Evolutionary conservation across 768 basidiomycete species (phyloP).

Genomic region (Leccinum imitatum): DNA sequence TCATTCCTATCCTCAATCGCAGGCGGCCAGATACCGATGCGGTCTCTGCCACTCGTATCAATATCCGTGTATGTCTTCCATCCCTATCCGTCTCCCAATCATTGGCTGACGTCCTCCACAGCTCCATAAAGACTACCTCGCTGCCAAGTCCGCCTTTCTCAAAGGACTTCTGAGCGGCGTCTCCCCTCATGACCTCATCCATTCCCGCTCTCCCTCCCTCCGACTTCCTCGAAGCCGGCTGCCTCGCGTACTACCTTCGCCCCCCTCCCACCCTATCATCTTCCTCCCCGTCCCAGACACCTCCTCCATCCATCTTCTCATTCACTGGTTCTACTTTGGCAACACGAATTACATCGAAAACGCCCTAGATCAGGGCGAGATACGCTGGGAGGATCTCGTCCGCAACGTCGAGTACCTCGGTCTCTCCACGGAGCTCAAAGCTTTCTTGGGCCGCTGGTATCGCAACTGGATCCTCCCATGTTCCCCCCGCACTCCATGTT

Average conservation of each 20-base stretch:
- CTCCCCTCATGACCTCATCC: slow-evolving; percentile 58
- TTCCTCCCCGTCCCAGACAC: slow-evolving; percentile 77
- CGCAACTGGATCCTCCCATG: slow-evolving; percentile 54
- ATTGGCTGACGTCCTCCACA: slow-evolving; percentile 29
- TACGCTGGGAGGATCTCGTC: slow-evolving; percentile 85
- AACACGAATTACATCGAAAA: slow-evolving; percentile 62
- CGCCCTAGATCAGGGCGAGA: slow-evolving; percentile 58
- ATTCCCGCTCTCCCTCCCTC: slow-evolving; percentile 15
- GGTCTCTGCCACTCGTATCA: slow-evolving; percentile 54
- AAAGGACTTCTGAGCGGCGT: slow-evolving; percentile 69
- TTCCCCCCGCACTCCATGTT: slow-evolving; percentile 26
- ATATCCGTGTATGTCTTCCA: slow-evolving; percentile 53
- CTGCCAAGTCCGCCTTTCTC: slow-evolving; percentile 77
- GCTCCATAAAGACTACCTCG: slow-evolving; percentile 81
- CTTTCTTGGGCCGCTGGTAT: slow-evolving; percentile 77
- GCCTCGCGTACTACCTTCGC: slow-evolving; percentile 67
- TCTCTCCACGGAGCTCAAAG: slow-evolving; percentile 71
- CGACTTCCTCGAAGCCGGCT: slow-evolving; percentile 47
- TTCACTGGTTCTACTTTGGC: slow-evolving; percentile 86
- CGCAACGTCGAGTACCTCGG: slow-evolving; percentile 89
- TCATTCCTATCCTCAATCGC: slow-evolving; percentile 48
- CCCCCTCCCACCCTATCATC: slow-evolving; percentile 62
- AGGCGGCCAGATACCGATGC: slow-evolving; percentile 31
- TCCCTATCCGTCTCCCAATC: neutral
- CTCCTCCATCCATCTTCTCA: slow-evolving; percentile 64